A percentile compares a stretch with the other conserved stretches of the same genome.
Evolutionary conservation across 257 asterid species (phyloP).

Genomic region (Nicotiana otophora): DNA sequence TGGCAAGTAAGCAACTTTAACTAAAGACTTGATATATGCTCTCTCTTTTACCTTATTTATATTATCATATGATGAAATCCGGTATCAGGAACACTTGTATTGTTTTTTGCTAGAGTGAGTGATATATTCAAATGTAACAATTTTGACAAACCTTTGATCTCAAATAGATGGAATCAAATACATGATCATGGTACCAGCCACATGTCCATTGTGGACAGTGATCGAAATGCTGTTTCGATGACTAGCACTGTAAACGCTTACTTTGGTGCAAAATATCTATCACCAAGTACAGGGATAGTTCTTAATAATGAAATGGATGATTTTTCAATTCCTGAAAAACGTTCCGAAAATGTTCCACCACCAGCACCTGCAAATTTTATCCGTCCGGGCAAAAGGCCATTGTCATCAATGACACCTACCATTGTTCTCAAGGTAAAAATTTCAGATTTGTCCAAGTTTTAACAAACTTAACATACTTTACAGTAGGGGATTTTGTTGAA

Average conservation of each 20-base stretch:
- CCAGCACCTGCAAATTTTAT: conserved; percentile 65
- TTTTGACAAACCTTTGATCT: neutral
- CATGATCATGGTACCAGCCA: conserved; percentile 74
- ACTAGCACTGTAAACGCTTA: conserved; percentile 47
- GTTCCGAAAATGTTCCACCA: conserved; percentile 22
- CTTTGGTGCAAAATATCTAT: conserved; percentile 52
- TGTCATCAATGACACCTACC: conserved; percentile 73
- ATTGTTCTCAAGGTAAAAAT: conserved; percentile 51
- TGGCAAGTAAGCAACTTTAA: conserved; percentile 38
- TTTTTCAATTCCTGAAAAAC: conserved; percentile 45
- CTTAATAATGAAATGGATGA: conserved; percentile 86
- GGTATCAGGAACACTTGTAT: neutral
- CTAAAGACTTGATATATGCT: neutral
- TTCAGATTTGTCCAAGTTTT: neutral
- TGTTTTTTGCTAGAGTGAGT: too few species aligned
- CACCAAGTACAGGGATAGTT: conserved; percentile 56
- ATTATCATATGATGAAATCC: too few species aligned
- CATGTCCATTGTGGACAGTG: conserved; percentile 50
- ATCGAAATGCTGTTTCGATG: conserved; percentile 66
- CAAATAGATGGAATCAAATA: conserved; percentile 54
- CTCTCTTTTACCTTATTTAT: too few species aligned
- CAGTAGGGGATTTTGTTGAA: neutral
- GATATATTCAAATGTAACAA: neutral
- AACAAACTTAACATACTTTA: too few species aligned
- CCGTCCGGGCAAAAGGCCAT: conserved; percentile 57